Evolutionary conservation across 2,329 filamentous ascomycete species (phyloP).

Genomic region (Aspergillus nomiae): DNA sequence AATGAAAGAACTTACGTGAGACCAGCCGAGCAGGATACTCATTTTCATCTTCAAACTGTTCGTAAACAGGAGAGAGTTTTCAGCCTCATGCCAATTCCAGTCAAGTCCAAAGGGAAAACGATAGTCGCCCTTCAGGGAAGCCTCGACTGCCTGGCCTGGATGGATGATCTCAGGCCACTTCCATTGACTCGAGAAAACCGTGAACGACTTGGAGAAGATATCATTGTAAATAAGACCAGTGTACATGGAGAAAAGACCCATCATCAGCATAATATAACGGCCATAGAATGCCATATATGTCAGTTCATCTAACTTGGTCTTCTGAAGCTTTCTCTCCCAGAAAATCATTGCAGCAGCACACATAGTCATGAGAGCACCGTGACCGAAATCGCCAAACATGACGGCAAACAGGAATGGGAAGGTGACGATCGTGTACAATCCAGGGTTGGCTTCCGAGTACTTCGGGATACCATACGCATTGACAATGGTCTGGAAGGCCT

Average conservation of each 20-base stretch:
- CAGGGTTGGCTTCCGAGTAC: slow-evolving; percentile 96
- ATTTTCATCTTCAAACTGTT: slow-evolving; percentile 99
- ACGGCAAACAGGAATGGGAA: slow-evolving; percentile 99
- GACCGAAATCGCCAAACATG: slow-evolving; percentile 99
- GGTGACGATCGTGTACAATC: slow-evolving; percentile 90
- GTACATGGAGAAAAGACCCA: slow-evolving; percentile 96
- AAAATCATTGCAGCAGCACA: slow-evolving; percentile 92
- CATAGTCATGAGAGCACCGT: slow-evolving; percentile 83
- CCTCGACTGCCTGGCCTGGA: slow-evolving; percentile 65
- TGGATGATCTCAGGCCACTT: slow-evolving; percentile 73
- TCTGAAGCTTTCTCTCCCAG: slow-evolving; percentile 80
- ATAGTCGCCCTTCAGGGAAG: slow-evolving; percentile 70
- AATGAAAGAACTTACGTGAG: slow-evolving; percentile 57
- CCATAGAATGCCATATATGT: slow-evolving; percentile 99
- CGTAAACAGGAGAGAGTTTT: slow-evolving; percentile 91
- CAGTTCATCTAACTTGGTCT: slow-evolving; percentile 92
- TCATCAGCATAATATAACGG: slow-evolving; percentile 97
- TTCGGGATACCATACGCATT: slow-evolving; percentile 97
- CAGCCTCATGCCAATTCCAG: slow-evolving; percentile 93
- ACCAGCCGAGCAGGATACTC: slow-evolving; percentile 95
- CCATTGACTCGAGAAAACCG: slow-evolving; percentile 88
- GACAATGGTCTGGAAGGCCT: slow-evolving; percentile 98
- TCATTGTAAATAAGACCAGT: slow-evolving; percentile 98
- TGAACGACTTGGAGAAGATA: slow-evolving; percentile 90
- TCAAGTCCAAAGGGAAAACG: slow-evolving; percentile 95